Evolutionary conservation across 371 early-diverging fungal genomes (phyloP), one percentile per base, ranked within the genome.

Genomic region (Phascolomyces articulosus): DNA sequence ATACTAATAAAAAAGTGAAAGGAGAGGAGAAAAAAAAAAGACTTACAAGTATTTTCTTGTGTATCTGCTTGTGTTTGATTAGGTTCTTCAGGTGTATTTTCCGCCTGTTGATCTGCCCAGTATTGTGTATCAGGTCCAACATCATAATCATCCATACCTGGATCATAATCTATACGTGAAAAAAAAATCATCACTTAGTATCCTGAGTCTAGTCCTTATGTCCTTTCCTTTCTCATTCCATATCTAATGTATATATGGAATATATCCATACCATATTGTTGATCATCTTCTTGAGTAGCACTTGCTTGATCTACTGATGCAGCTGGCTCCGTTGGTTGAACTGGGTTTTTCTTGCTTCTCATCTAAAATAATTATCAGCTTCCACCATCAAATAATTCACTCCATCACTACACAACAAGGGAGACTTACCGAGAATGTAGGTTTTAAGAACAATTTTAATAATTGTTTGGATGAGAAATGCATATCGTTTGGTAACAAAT

Each of bases 391-490:
- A 44, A 47, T 28, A 59, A 9, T 34, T 34, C 6, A 9, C 34
- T 23, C 1, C 7, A 51, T 1, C 6, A 24, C 20, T 23, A 51
- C 21, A 51, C 51, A 16, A 47, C 16, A 6, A 2, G 6, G 7
- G 2, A 40, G 1, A 63, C 27, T 62, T 56, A 63, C 63, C 28
- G 84, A 87, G 63, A 85, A 85, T 24, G 74, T 70, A 9, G 96
- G 95, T 70, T 95, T 96, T 47, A 91, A 67, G 71, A 96, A 93
- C 58, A 95, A 84, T 58, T 83, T 81, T 55, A 94, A 74, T 56
- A 97, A 77, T 56, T 91, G 88, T 63, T 89, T 86, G 0, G 94
- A 92, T 34, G 93, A 89, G 73, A 94, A 96, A 61, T 94, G 92
- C 62, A 92, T 83, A 73, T 96, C 97, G 40, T 92, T 91, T 7